Conservation (phyloP, 2,329 filamentous ascomycete species). For the Cladosporium sp. region DNA sequence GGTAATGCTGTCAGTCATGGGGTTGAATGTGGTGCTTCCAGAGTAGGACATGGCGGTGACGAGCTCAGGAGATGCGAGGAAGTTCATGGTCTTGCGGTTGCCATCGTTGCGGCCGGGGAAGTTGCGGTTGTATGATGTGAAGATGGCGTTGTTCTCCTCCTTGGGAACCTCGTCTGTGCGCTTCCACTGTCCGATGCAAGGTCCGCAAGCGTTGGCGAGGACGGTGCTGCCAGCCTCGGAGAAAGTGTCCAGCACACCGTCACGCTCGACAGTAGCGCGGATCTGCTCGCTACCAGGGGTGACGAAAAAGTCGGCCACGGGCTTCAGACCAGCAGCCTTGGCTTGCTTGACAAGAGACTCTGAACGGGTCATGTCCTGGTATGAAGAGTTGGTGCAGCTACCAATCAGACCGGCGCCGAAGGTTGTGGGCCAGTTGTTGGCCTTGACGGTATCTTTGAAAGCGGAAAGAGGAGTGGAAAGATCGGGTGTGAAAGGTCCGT, state of each 20-base stretch:
- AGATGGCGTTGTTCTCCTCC: conserved; percentile 87
- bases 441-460: conserved; percentile 81
- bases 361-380: conserved; percentile 96
- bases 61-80: conserved; percentile 92
- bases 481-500: conserved; percentile 95
- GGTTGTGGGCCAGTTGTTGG: conserved; percentile 86
- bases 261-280: conserved; percentile 86
- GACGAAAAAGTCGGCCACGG: conserved; percentile 89
- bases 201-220: conserved; percentile 86
- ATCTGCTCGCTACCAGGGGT: conserved; percentile 97
- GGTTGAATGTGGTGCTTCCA: conserved; percentile 92
- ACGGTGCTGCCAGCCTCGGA: conserved; percentile 83
- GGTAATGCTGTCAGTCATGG: conserved; percentile 79
- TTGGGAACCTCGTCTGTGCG: conserved; percentile 83
- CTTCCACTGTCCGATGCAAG: conserved; percentile 87
- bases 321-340: conserved; percentile 82
- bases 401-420: conserved; percentile 94
- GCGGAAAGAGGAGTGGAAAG: conserved; percentile 87
- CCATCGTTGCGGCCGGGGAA: conserved; percentile 97
- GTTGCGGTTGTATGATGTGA: conserved; percentile 98
- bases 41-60: conserved; percentile 96
- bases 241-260: conserved; percentile 84
- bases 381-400: conserved; percentile 98
- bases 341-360: conserved; percentile 93
- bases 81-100: conserved; percentile 97